Conservation (phyloP, 192 early-diverging fungal species). For the Podila epicladia region DNA sequence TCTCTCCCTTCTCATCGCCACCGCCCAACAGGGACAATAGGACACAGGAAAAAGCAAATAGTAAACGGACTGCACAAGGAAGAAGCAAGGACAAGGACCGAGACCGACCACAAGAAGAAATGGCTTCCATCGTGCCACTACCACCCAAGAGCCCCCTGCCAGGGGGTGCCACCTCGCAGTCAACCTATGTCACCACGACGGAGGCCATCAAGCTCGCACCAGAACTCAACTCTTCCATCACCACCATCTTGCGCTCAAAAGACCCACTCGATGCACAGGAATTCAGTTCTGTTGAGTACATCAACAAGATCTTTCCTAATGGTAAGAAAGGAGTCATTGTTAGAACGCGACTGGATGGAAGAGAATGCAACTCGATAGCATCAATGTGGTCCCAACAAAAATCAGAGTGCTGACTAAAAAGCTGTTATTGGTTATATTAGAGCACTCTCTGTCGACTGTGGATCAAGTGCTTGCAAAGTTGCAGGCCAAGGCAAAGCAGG, state of each 20-base stretch:
- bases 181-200: constrained; percentile 28
- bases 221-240: constrained; percentile 66
- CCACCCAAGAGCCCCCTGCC: constrained; percentile 14
- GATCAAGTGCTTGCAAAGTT: constrained; percentile 75
- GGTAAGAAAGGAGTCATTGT: constrained; percentile 51
- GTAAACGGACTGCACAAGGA: too few relatives aligned
- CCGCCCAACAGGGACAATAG: too few relatives aligned
- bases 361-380: neutral
- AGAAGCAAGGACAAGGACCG: too few relatives aligned
- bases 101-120: neutral
- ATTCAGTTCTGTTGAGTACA: constrained; percentile 79
- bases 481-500: constrained; percentile 61
- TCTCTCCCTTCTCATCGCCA: neutral
- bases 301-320: constrained; percentile 85
- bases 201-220: constrained; percentile 57
- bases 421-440: constrained; percentile 38
- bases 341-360: neutral
- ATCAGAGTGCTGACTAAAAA: neutral
- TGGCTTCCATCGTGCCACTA: neutral
- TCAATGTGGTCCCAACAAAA: neutral
- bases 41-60: too few relatives aligned
- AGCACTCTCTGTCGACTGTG: constrained; percentile 69
- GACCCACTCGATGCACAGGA: constrained; percentile 74
- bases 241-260: constrained; percentile 61
- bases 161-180: neutral